Evolutionary conservation across 495 filamentous ascomycete species (phyloP), one percentile per base, ranked within the genome.

Genomic region (Lasiosphaeria ovina): DNA sequence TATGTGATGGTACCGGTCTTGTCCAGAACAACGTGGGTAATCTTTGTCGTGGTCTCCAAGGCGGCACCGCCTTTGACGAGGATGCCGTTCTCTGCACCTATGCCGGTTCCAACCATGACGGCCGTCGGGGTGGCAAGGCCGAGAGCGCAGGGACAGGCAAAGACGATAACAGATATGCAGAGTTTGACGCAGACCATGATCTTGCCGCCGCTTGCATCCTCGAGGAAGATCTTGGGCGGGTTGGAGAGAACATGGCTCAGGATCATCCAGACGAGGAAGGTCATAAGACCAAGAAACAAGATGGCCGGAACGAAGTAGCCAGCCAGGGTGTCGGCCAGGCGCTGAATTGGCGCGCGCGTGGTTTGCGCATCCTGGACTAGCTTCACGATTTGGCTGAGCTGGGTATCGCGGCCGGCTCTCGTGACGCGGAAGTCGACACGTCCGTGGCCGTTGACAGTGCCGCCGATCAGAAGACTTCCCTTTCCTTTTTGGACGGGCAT

Each of bases 161-260:
- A 97, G 17, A 98, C 95, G 71, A 99, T 96, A 56, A 99, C 94
- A 0, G 95, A 94, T 63, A 99, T 99, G 72, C 95, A 98, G 12
- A 99, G 85, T 76, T 99, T 94, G 55, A 98, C 76, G 69, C 95
- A 99, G 3, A 99, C 90, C 91, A 98, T 96, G 54, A 97, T 77
- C 68, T 87, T 89, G 34, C 94, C 94, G 57, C 95, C 95, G 66
- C 87, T 89, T 35, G 82, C 83, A 40, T 86, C 85, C 56, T 88
- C 80, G n/a, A 87, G 70, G 76, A 99, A 99, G 42, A 98, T 90
- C 67, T 86, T 83, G n/a, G 94, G 94, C 16, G 93, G 93, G 66
- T 90, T 74, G 1, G 80, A 60, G 16, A 98, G 77, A 4, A 91
- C 78, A 70, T 97, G 93, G 69, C 91, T 95, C 32, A 99, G 81